Evolutionary conservation across 371 early-diverging fungal genomes (phyloP).

Genomic region (Batrachochytrium dendrobatidis): DNA sequence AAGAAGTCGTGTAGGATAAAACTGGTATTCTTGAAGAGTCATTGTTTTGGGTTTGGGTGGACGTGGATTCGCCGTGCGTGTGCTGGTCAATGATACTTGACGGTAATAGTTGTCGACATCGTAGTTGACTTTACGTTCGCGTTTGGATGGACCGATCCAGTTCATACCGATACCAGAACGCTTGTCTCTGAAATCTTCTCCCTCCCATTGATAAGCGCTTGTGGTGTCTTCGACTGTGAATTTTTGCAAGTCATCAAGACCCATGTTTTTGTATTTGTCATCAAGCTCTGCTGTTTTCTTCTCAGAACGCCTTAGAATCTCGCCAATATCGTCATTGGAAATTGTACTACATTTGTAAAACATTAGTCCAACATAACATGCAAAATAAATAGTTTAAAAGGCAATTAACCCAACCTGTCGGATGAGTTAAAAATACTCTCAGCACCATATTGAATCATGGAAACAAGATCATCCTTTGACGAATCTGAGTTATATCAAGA

Average conservation of each 20-base stretch:
- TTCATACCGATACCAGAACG: constrained; percentile 37
- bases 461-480: constrained; percentile 77
- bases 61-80: constrained; percentile 16
- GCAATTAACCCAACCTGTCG: constrained; percentile 26
- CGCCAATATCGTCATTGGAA: constrained; percentile 78
- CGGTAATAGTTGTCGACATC: constrained; percentile 84
- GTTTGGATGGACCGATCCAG: constrained; percentile 86
- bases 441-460: constrained; percentile 97
- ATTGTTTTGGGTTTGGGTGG: constrained; percentile 45
- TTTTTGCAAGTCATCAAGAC: constrained; percentile 83
- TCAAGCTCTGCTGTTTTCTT: constrained; percentile 87
- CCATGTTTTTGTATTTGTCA: constrained; percentile 75
- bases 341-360: constrained; percentile 26
- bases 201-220: constrained; percentile 92
- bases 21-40: constrained; percentile 79
- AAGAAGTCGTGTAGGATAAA: constrained; percentile 73
- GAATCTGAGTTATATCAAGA: constrained; percentile 10
- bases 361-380: neutral
- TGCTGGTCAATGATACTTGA: constrained; percentile 55
- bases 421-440: constrained; percentile 69
- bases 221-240: constrained; percentile 56
- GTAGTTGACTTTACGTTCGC: constrained; percentile 60
- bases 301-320: constrained; percentile 76
- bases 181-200: constrained; percentile 76
- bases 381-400: neutral